Base-by-base conservation (phyloP, 2,329 filamentous ascomycete genomes). In the Hypocrella siamensis region DNA sequence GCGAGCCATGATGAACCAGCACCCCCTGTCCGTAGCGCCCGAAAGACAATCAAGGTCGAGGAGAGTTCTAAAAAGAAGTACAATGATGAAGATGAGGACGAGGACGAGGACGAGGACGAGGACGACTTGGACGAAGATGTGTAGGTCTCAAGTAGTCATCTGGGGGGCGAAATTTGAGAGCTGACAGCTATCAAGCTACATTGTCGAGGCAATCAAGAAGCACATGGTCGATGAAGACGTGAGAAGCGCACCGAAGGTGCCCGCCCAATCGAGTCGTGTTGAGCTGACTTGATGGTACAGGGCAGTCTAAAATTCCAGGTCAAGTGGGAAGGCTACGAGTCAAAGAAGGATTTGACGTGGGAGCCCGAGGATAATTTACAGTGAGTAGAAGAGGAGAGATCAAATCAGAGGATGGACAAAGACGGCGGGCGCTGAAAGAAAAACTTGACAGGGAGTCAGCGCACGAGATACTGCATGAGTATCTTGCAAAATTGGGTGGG, bases 281-380 rank as follows among this genome's bases (percentile, higher is more conserved):
- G 43, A 27, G 34, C 36, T 35, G n/a, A 34, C 18, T 7, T 8
- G 5, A 21, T 16, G 4, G 14, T 19, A 6, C 36, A 71, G 57
- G 68, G 67, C 15, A 48, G 51, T 4, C 45, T 75, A 1, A 63
- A 65, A 29, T 85, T 79, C 46, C 65, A 77, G 31, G 79, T 90
- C 22, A 85, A 88, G 45, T 90, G 82, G 82, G 71, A 81, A 40
- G 81, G 81, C 3, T 90, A 77, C 38, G 70, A 80, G 0, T 68
- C 75, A 38, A 72, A 75, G 38, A 51, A 59, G 0, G 82, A 90
- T 41, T 56, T 70, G 45, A 90, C 82, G 0, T 88, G 80, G 81
- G 82, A 90, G 48, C 75, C 79, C 0, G 75, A 82, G 43, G 70
- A 73, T 9, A 86, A 85, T 36, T 42, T 56, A 6, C 27, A 40